Percentiles rank a stretch among this genome's conserved stretches.
These are phyloP conservation scores for Calendula officinalis DNA, from an alignment of 129 eudicot genomes.

Conservation along the genomic window DNA sequence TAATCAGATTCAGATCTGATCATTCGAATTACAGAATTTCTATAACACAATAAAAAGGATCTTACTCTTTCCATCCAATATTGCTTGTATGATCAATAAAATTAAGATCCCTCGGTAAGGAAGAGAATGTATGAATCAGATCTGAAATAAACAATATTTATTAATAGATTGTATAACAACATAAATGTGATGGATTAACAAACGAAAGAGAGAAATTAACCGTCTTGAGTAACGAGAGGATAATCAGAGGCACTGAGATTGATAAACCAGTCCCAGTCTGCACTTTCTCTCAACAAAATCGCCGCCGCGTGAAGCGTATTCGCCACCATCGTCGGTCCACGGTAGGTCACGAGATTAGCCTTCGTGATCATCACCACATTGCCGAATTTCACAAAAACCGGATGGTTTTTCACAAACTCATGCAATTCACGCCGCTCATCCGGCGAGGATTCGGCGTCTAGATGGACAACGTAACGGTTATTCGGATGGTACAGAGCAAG, in stretches of 20 bases:
- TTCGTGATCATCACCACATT: constrained; percentile 77
- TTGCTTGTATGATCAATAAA: constrained; percentile 10
- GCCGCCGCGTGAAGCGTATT: constrained; percentile 27
- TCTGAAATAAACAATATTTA: background rate
- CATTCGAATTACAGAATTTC: background rate
- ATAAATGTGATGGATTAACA: background rate
- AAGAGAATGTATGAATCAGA: constrained; percentile 9
- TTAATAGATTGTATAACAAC: background rate
- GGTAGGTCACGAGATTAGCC: constrained; percentile 81
- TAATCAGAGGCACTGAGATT: constrained; percentile 13
- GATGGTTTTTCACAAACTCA: constrained; percentile 40
- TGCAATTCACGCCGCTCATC: constrained; percentile 56
- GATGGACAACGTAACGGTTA: too few species aligned
- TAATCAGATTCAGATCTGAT: background rate
- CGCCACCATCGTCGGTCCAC: constrained; percentile 91
- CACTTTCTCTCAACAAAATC: constrained; percentile 60
- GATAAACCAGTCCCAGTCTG: constrained; percentile 31
- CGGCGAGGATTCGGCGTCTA: constrained; percentile 26
- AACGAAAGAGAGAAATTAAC: background rate
- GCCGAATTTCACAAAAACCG: constrained; percentile 39
- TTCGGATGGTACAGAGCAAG: background rate
- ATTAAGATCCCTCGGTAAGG: constrained; percentile 4
- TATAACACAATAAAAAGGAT: background rate
- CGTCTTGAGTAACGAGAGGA: constrained; percentile 10
- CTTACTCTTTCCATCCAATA: constrained; percentile 20